Evolutionary conservation across 2,329 filamentous ascomycete genomes (phyloP), one percentile per base, ranked within the genome.

Genomic region (Moelleriella libera): DNA sequence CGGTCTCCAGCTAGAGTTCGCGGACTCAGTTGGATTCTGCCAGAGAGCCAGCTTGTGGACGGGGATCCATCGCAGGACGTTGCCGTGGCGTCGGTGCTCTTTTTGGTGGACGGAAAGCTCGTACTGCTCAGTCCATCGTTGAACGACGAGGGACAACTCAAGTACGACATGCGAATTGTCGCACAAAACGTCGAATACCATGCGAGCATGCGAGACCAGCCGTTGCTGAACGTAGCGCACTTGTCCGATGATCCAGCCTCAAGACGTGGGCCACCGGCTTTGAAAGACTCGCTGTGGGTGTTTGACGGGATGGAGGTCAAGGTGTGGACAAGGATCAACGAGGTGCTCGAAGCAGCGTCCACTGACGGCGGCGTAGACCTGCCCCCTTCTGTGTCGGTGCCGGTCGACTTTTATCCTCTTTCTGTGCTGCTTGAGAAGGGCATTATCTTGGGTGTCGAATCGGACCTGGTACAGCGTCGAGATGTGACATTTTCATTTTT

Each of bases 81-180:
- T 7, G 83, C 88, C 10, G 84, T 90, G 47, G 92, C 92, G 6
- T 94, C 88, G 1, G 89, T 98, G 10, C 69, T 98, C 11, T 95
- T 98, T 58, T 73, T 98, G n/a, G 89, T 98, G 2, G 92, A 98
- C 60, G 92, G 90, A 31, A 98, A 98, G 62, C 77, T 98, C 21
- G 92, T 97, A 9, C 69, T 97, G 39, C 74, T 98, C 45, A 88
- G 94, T 53, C 90, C 92, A 1, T 89, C 88, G 1, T 71, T 87
- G 5, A 89, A 85, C 46, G 85, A 86, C 45, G 78, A 84, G 42
- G 85, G 86, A 5, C 84, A 88, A 55, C 73, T 96, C 46, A 97
- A 96, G 68, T 98, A 98, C 60, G 90, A 97, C 60, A 98, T 98
- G 92, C 84, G 89, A 8, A 84, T 97, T 50, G 84, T 98, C 59